Conservation (phyloP, 306 rosid genomes). For the Biancaea sappan region DNA sequence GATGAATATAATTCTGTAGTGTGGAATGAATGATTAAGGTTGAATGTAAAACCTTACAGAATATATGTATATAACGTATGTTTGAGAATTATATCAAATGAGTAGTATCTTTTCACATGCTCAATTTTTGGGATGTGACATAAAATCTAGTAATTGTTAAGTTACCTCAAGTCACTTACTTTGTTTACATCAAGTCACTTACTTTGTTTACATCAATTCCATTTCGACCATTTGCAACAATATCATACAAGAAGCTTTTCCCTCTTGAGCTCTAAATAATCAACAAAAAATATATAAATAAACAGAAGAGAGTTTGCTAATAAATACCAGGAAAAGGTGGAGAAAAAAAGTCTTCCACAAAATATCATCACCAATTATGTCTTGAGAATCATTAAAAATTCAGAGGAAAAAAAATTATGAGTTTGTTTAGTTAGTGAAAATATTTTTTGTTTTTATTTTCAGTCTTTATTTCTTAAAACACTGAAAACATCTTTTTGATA, state of each 20-base stretch:
- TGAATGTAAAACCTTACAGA: no score
- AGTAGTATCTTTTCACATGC: no score
- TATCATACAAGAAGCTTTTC: constrained; percentile 85
- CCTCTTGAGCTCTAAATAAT: constrained; percentile 63
- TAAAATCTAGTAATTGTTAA: no score
- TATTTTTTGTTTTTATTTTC: no score
- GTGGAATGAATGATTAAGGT: no score
- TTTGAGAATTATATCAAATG: no score
- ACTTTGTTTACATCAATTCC: constrained; percentile 99
- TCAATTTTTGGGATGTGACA: no score
- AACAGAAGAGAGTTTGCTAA: neutral
- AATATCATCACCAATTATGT: constrained; percentile 5
- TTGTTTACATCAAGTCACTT: constrained; percentile 48
- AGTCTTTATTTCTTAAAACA: no score
- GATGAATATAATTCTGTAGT: no score
- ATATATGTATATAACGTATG: no score
- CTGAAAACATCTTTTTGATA: no score
- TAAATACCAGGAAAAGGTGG: constrained; percentile 17
- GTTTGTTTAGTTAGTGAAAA: no score
- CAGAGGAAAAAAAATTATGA: neutral
- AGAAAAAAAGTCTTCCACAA: constrained; percentile 20
- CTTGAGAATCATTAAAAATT: neutral
- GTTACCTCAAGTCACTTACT: constrained; percentile 52
- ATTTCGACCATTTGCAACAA: constrained; percentile 97
- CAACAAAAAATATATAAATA: neutral